Evolutionary conservation across 31 red algal genomes (phyloP).

Genomic region (Asparagopsis taxiformis): DNA sequence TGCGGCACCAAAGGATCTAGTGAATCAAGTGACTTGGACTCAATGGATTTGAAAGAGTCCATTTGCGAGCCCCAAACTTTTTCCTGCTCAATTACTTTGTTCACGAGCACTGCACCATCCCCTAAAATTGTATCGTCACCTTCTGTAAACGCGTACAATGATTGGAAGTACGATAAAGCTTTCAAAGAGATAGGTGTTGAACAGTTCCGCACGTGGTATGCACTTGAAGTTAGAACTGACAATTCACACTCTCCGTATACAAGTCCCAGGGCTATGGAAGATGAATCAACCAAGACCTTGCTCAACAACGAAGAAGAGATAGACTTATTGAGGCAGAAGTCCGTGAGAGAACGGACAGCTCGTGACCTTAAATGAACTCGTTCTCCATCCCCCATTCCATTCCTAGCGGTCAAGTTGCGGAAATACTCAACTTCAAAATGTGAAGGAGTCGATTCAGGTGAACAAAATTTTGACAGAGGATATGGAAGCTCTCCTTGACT

Average conservation of each 20-base stretch:
- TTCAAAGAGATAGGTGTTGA: neutral
- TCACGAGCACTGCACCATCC: conserved; percentile 18
- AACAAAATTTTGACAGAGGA: conserved; percentile 26
- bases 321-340: conserved; percentile 6
- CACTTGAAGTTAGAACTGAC: neutral
- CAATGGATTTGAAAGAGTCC: no score
- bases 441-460: conserved; percentile 7
- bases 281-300: conserved; percentile 27
- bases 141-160: conserved; percentile 1
- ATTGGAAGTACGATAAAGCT: conserved; percentile 5
- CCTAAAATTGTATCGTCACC: neutral
- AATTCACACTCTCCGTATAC: conserved; percentile 32
- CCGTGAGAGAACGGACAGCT: conserved; percentile 18
- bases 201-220: neutral
- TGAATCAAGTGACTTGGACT: neutral
- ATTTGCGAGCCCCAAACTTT: neutral
- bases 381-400: conserved; percentile 20
- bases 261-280: conserved; percentile 23
- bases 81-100: conserved; percentile 13
- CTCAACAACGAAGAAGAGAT: neutral
- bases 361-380: conserved; percentile 16
- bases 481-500: conserved; percentile 15
- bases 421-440: conserved; percentile 35
- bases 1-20: neutral
- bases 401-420: conserved; percentile 46